Evolutionary conservation across 75 land plant genomes (phyloP).

Genomic region (Pinus albicaulis): DNA sequence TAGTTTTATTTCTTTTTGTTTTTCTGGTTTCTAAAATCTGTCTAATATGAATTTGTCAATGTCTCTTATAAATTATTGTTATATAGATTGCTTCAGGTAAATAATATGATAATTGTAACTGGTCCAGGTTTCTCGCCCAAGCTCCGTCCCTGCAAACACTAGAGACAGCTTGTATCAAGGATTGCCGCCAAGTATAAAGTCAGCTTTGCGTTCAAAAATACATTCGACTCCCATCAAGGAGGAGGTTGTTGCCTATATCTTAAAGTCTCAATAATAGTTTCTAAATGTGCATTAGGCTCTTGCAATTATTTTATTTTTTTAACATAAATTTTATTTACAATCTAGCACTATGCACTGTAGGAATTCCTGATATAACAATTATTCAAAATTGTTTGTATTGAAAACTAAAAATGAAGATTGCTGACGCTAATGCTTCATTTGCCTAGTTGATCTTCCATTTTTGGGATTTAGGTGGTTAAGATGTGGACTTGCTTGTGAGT

Average conservation of each 20-base stretch:
- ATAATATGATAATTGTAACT: not conserved
- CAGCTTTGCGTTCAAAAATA: constrained; percentile 63
- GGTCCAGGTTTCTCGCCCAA: constrained; percentile 82
- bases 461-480: too few relatives aligned
- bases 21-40: not conserved
- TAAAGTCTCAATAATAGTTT: too few relatives aligned
- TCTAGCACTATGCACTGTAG: too few relatives aligned
- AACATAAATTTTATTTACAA: too few relatives aligned
- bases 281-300: too few relatives aligned
- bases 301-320: too few relatives aligned
- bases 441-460: too few relatives aligned
- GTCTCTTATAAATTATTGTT: not conserved
- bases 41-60: not conserved
- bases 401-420: too few relatives aligned
- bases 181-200: constrained; percentile 75
- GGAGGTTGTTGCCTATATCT: constrained; percentile 39
- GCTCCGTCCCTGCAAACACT: constrained; percentile 84
- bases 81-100: not conserved
- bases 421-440: too few relatives aligned
- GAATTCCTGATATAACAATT: too few relatives aligned
- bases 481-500: too few relatives aligned
- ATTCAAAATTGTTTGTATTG: too few relatives aligned
- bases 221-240: constrained; percentile 52
- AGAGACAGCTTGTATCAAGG: constrained; percentile 92
- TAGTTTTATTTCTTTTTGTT: not conserved